These are phyloP conservation scores for Perkinsus chesapeaki DNA, from an alignment of 169 alveolate species.

Conservation along the genomic window DNA sequence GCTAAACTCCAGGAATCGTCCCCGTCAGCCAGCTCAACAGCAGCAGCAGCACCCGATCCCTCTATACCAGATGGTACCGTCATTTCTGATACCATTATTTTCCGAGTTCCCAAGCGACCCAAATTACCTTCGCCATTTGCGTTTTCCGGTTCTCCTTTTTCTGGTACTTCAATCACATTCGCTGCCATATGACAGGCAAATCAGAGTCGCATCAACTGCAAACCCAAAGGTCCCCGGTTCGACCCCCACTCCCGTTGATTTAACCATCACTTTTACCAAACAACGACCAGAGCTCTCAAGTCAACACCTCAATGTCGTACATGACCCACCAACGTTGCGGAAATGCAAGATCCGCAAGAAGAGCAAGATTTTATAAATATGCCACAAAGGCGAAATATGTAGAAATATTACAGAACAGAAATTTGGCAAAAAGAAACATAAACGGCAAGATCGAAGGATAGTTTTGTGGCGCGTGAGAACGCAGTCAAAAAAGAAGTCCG, in stretches of 20 bases:
- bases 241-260: background rate
- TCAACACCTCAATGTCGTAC: too few species aligned
- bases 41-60: background rate
- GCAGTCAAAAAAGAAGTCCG: background rate
- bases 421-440: background rate
- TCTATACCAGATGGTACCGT: background rate
- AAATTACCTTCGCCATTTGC: background rate
- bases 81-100: background rate
- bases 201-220: background rate
- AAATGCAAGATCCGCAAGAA: background rate
- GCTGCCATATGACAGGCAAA: background rate
- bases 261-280: too few species aligned
- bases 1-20: background rate
- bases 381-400: background rate
- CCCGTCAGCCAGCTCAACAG: background rate
- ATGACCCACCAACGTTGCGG: background rate
- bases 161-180: background rate
- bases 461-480: too few species aligned
- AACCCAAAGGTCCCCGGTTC: background rate
- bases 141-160: background rate
- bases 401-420: background rate
- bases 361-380: background rate
- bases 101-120: background rate
- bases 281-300: too few species aligned
- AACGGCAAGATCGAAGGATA: too few species aligned